Conservation (phyloP, 192 early-diverging fungal genomes). For the Backusella sp. region DNA sequence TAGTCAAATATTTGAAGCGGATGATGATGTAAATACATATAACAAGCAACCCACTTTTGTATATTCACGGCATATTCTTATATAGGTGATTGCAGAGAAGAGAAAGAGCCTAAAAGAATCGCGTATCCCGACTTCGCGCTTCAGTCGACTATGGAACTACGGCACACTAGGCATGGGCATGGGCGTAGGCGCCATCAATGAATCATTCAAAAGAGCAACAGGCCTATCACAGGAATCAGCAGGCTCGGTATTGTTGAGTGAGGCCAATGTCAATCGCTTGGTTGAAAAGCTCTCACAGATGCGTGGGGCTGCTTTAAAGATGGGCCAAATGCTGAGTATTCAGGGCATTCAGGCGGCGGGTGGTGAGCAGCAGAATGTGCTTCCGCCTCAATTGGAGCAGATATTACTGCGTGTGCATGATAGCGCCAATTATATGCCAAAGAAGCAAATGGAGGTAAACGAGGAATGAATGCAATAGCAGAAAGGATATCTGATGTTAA, state of each 20-base stretch:
- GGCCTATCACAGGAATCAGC: slow-evolving; percentile 41
- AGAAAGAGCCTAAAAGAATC: slow-evolving; percentile 41
- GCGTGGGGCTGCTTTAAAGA: slow-evolving; percentile 95
- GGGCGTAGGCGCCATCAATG: slow-evolving; percentile 68
- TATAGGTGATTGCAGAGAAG: background rate
- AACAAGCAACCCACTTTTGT: too few species aligned
- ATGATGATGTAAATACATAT: background rate
- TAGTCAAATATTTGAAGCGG: background rate
- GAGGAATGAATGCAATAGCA: background rate
- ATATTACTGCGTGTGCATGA: slow-evolving; percentile 89
- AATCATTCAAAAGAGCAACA: slow-evolving; percentile 59
- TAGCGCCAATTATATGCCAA: slow-evolving; percentile 94
- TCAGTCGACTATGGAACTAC: slow-evolving; percentile 80
- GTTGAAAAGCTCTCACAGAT: slow-evolving; percentile 84
- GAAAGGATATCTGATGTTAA: background rate
- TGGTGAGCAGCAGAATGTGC: slow-evolving; percentile 44
- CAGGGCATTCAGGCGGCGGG: slow-evolving; percentile 63
- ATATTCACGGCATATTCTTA: background rate
- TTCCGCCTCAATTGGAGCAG: slow-evolving; percentile 78
- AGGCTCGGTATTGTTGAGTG: slow-evolving; percentile 62
- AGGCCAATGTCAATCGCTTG: slow-evolving; percentile 82
- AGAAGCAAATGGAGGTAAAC: slow-evolving; percentile 73
- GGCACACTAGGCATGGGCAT: slow-evolving; percentile 73
- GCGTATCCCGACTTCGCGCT: slow-evolving; percentile 74
- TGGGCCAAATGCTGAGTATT: slow-evolving; percentile 97